phyloP scores from a whole-genome alignment of 2,329 filamentous ascomycete species.

The Cladophialophora chaetospira region DNA sequence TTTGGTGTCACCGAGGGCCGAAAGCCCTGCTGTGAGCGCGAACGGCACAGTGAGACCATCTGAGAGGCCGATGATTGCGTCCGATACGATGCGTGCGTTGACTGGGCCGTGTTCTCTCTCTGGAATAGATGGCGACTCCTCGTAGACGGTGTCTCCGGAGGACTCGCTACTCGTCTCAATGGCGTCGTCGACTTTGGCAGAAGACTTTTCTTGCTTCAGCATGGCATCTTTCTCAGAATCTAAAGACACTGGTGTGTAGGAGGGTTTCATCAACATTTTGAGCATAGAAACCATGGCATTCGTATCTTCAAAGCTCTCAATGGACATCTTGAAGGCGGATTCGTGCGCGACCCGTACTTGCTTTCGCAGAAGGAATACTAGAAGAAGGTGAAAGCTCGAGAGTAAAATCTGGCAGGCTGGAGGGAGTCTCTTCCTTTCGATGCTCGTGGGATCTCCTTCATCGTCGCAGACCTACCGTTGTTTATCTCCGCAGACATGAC shows the following conservation, averaged over 20 bases:
- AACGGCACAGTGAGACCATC: slow-evolving; percentile 81
- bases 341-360: neutral
- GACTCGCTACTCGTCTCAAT: slow-evolving; percentile 22
- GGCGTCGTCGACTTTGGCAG: slow-evolving; percentile 5
- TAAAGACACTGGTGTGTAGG: slow-evolving; percentile 11
- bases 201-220: neutral
- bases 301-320: slow-evolving; percentile 24
- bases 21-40: slow-evolving; percentile 72
- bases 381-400: neutral
- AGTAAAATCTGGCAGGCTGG: neutral
- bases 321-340: slow-evolving; percentile 12
- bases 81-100: slow-evolving; percentile 37
- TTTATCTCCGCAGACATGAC: neutral
- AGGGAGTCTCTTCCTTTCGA: neutral
- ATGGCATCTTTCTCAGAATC: slow-evolving; percentile 20
- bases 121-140: neutral
- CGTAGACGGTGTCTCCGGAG: slow-evolving; percentile 18
- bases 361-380: neutral
- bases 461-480: neutral
- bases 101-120: slow-evolving; percentile 7
- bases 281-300: slow-evolving; percentile 27
- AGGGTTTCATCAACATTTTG: slow-evolving; percentile 13
- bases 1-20: slow-evolving; percentile 60
- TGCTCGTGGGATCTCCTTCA: neutral
- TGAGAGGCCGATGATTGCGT: slow-evolving; percentile 74